phyloP scores from a whole-genome alignment of 2,329 filamentous ascomycete genomes.

The Colletotrichum higginsianum region DNA sequence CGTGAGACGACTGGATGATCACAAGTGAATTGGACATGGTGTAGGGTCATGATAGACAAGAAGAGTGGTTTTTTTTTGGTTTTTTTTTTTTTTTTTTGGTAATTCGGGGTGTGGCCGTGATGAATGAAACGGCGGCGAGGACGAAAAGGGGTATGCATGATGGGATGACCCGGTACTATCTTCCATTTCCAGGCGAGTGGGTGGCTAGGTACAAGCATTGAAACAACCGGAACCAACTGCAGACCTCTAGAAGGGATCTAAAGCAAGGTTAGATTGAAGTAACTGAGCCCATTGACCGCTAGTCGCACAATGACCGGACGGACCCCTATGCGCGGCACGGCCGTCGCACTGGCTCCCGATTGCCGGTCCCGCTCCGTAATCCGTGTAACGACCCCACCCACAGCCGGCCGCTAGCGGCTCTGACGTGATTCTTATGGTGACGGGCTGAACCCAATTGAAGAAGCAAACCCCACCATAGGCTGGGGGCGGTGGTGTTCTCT shows the following conservation, averaged over 20 bases:
- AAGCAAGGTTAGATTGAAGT: not conserved
- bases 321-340: not conserved
- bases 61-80: not conserved
- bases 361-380: conserved; percentile 26
- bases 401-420: conserved; percentile 21
- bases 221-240: too few species aligned
- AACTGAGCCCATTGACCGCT: not conserved
- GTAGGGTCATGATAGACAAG: not conserved
- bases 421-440: conserved; percentile 32
- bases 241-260: too few species aligned
- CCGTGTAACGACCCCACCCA: conserved; percentile 11
- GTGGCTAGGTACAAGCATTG: too few species aligned
- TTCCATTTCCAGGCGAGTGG: not conserved
- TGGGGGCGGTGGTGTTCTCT: not conserved
- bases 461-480: conserved; percentile 20
- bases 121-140: conserved; percentile 15
- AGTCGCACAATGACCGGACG: not conserved
- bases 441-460: conserved; percentile 37
- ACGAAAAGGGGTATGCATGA: not conserved
- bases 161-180: not conserved
- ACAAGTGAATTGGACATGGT: not conserved
- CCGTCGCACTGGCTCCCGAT: conserved; percentile 6
- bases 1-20: conserved; percentile 66
- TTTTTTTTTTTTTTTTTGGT: not conserved
- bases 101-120: conserved; percentile 1